Evolutionary conservation across 345 rosid genomes (phyloP).

Genomic region (Linum usitatissimum): DNA sequence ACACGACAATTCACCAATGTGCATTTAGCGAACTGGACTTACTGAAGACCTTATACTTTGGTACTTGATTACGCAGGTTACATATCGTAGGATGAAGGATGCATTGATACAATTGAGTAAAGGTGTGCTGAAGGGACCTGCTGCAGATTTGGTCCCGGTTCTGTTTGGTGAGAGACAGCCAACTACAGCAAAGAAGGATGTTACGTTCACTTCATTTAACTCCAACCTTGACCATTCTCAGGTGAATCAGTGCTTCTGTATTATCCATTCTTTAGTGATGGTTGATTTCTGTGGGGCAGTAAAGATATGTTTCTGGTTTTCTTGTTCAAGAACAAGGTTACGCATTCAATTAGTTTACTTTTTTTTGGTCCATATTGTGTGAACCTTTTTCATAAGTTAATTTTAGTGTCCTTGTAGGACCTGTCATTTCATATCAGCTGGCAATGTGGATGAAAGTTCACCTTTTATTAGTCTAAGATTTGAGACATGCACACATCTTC

Average conservation of each 20-base stretch:
- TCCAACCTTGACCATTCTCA: conserved; percentile 79
- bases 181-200: conserved; percentile 42
- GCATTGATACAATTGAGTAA: conserved; percentile 72
- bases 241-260: conserved; percentile 21
- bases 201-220: conserved; percentile 47
- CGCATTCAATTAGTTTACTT: not conserved
- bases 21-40: not conserved
- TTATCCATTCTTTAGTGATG: not conserved
- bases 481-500: not conserved
- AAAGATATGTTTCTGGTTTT: not conserved
- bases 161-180: conserved; percentile 75
- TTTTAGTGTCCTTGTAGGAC: not conserved
- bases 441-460: not conserved
- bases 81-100: conserved; percentile 90
- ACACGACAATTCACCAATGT: not conserved
- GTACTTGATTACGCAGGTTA: conserved; percentile 39
- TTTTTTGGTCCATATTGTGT: not conserved
- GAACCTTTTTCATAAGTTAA: not conserved
- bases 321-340: not conserved
- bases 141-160: conserved; percentile 73
- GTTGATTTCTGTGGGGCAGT: not conserved
- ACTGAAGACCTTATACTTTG: not conserved
- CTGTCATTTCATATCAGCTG: not conserved
- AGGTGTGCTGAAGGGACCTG: conserved; percentile 81
- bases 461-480: not conserved